These are phyloP conservation scores for Gossypium rotundifolium DNA, from an alignment of 345 rosid species.

Conservation along the genomic window DNA sequence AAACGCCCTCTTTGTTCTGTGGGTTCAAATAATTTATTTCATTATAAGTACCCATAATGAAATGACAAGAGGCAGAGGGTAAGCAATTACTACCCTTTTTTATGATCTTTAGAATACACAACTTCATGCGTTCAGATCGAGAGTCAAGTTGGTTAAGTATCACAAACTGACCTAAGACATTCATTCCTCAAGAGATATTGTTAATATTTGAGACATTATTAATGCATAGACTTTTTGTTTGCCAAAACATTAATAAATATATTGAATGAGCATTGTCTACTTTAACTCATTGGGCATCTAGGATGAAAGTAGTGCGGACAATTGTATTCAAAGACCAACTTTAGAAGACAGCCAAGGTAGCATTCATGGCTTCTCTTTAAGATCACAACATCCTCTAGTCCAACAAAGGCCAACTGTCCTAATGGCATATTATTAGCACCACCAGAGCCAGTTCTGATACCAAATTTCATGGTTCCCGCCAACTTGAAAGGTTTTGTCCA, in stretches of 20 bases:
- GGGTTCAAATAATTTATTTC: too few species aligned
- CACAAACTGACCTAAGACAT: neutral
- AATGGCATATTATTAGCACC: neutral
- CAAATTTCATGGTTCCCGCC: neutral
- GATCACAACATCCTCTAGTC: too few species aligned
- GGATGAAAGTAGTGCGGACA: neutral
- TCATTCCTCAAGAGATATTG: neutral
- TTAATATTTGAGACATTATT: neutral
- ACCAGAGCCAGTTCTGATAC: neutral
- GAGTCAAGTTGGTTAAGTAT: neutral
- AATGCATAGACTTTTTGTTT: neutral
- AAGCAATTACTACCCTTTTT: too few species aligned
- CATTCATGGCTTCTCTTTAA: too few species aligned
- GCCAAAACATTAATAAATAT: too few species aligned
- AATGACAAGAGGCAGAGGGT: too few species aligned
- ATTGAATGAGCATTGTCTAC: neutral
- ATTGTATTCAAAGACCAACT: too few species aligned
- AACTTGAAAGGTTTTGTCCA: neutral
- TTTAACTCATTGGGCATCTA: neutral
- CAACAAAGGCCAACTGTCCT: too few species aligned
- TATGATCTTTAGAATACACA: too few species aligned
- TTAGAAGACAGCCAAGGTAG: too few species aligned
- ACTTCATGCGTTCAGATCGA: neutral
- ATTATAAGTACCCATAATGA: too few species aligned
- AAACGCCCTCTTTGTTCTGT: neutral